Evolutionary conservation across 176 grass and related monocot species (phyloP), one percentile per base, ranked within the genome.

Genomic region (Echinochloa phyllopogon): DNA sequence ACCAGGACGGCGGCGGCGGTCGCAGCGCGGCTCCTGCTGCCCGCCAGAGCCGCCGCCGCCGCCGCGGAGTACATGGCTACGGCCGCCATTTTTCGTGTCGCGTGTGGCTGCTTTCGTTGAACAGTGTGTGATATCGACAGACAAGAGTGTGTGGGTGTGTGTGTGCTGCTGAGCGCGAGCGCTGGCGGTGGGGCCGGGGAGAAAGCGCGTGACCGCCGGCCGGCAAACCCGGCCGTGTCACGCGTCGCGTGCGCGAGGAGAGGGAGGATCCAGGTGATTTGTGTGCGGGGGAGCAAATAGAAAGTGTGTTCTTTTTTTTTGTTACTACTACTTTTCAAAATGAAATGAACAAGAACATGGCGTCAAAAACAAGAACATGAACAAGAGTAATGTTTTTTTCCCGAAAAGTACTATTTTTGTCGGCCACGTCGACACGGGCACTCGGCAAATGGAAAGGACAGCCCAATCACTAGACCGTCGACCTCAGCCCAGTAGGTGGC

Each of bases 181-280:
- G 61, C 59, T 56, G 24, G 76, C n/a, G 23, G 10, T 42, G 60
- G 47, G 6, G 20, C 49, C 39, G 79, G 78, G 78, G 36, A 40
- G 21, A 81, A 81, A 81, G 79, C 37, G 64, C 65, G 79, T 81
- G 64, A 69, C 14, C 78, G 20, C 12, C 63, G 78, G 29, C 48
- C 64, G 48, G 36, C 20, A 27, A 71, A 44, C 16, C 3, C 38
- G 39, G 68, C 2, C 20, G 43, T 33, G 29, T 80, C 87, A 80
- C 50, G 76, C 76, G 23, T 60, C 10, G 79, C 48, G 13, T 62
- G 13, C 53, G 40, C 49, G 67, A 13, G 66, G 38, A 25, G 10
- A 40, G 12, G 39, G 18, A 42, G 44, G 72, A 18, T 60, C 27
- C 37, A 24, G 61, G 62, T 50, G 25, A 44, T 40, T 51, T n/a